These are phyloP conservation scores for Chaetoscypha palmicola DNA, from an alignment of 2,329 filamentous ascomycete species.

Conservation along the genomic window DNA sequence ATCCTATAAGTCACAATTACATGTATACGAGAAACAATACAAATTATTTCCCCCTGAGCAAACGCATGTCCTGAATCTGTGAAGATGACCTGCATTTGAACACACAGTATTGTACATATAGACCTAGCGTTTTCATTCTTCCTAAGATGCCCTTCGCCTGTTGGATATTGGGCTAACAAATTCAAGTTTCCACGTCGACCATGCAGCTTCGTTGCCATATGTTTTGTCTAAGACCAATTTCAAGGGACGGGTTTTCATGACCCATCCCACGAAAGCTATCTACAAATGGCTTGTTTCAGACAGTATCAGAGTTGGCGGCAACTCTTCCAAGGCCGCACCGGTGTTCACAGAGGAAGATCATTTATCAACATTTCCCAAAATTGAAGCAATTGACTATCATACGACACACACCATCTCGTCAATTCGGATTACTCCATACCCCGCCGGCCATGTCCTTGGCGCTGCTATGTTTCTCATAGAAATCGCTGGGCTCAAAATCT, in stretches of 20 bases:
- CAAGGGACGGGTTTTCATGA: conserved; percentile 96
- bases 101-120: conserved; percentile 27
- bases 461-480: conserved; percentile 98
- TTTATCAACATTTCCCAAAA: conserved; percentile 83
- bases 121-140: conserved; percentile 5
- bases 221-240: conserved; percentile 98
- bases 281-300: conserved; percentile 99
- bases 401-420: conserved; percentile 96
- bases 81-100: conserved; percentile 25
- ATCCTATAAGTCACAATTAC: conserved; percentile 8
- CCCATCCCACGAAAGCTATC: conserved; percentile 96
- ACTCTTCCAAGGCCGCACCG: conserved; percentile 59
- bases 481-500: conserved; percentile 91
- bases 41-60: conserved; percentile 33
- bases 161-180: conserved; percentile 16
- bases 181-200: conserved; percentile 89
- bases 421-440: conserved; percentile 93
- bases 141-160: background rate
- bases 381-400: conserved; percentile 97
- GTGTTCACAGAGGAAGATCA: conserved; percentile 96
- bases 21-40: conserved; percentile 40
- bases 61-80: conserved; percentile 31
- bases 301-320: conserved; percentile 81
- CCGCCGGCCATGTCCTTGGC: conserved; percentile 93
- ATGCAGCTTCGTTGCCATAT: conserved; percentile 97